Conservation (phyloP, 2,329 filamentous ascomycete genomes). For the Cercospora janseana region DNA sequence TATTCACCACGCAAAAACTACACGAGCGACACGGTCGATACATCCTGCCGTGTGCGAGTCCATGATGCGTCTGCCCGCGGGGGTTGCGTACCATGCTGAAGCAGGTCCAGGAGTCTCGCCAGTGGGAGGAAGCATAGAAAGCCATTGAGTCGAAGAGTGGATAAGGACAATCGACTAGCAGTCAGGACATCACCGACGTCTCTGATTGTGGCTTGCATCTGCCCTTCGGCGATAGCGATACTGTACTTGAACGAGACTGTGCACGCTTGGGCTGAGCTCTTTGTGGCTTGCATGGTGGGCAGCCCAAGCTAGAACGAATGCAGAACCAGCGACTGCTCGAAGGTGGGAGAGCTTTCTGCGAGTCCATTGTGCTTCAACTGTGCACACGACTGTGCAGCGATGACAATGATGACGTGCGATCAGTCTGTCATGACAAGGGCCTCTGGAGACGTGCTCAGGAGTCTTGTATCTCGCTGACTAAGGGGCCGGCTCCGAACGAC, state of each 20-base stretch:
- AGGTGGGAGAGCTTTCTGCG: too few relatives aligned
- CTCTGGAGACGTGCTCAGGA: too few relatives aligned
- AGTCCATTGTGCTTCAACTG: too few relatives aligned
- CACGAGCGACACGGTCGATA: too few relatives aligned
- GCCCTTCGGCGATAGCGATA: neutral
- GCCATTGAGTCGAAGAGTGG: neutral
- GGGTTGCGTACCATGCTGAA: neutral
- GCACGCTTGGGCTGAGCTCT: neutral
- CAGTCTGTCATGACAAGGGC: too few relatives aligned
- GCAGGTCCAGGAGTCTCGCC: neutral
- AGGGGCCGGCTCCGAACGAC: too few relatives aligned
- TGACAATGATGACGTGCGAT: too few relatives aligned
- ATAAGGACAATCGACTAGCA: neutral
- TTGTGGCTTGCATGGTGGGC: conserved; percentile 1
- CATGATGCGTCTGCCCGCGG: neutral
- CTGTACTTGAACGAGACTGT: neutral
- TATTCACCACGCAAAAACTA: too few relatives aligned
- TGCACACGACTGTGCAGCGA: too few relatives aligned
- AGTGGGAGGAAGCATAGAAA: neutral
- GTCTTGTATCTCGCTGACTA: too few relatives aligned
- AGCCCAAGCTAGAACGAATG: neutral
- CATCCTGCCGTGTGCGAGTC: neutral
- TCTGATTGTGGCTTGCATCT: neutral
- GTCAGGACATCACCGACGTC: conserved; percentile 1
- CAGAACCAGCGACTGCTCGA: too few relatives aligned